Evolutionary conservation across 129 eudicot genomes (phyloP), one percentile per base, ranked within the genome.

Genomic region (Arctium minus): DNA sequence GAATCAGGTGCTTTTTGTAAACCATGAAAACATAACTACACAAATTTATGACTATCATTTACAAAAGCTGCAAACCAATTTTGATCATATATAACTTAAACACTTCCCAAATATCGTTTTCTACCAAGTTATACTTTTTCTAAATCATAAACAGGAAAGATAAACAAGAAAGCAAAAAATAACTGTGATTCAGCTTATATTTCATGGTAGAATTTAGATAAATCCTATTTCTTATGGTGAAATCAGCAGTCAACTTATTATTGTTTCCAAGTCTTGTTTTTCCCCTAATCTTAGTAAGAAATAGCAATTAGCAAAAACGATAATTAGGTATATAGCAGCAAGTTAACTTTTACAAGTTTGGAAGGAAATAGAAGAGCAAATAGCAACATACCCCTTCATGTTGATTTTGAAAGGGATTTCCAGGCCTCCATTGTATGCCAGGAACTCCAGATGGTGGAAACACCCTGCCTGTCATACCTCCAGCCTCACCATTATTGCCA

Each of bases 381-480:
- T 78, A 17, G 68, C 67, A 35, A 78, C 90, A 68, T 83, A 93
- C 98, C 82, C 80, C 87, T 79, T 89, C 98, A 69, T 67, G 88
- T 80, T 89, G 98, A 84, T 85, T 93, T 70, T 88, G 94, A 70
- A 90, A 91, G 73, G 98, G 77, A 78, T 87, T 86, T 81, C 97
- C 98, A 84, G 98, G 91, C 84, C 98, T 88, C 98, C 98, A 90
- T 80, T 91, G 97, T 82, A 91, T 88, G 68, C 96, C 94, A 22
- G 27, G 27, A 22, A 22, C 27, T 22, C 27, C 27, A 86, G 93
- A 84, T 56, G 93, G 79, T 56, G 92, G 76, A 77, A 91, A 89
- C 75, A 88, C 86, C 88, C 91, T 88, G 44, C 89, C 80, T 27
- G 90, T 67, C 87, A 87, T 72, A 53, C 32, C 86, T 80, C 86